Percentiles rank a stretch among this genome's conserved stretches.
phyloP scores from a whole-genome alignment of 768 basidiomycete genomes.

The Leccinellum luteum region DNA sequence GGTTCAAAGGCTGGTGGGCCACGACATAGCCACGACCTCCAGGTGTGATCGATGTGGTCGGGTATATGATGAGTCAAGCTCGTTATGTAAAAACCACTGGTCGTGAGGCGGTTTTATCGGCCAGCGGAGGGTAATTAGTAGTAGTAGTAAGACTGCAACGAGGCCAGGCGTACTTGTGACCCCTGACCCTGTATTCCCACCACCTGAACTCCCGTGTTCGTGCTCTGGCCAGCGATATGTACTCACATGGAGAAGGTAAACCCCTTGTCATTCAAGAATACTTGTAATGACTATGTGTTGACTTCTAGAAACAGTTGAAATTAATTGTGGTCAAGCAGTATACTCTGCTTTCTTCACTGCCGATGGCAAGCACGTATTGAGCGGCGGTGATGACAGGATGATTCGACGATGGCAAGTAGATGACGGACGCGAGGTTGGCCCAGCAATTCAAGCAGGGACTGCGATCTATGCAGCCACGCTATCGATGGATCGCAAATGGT shows the following conservation, averaged over 20 bases:
- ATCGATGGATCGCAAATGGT: background rate
- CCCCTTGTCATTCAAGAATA: background rate
- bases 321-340: background rate
- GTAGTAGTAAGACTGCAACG: no score
- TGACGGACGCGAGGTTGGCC: background rate
- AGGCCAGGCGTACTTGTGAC: no score
- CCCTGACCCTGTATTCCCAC: no score
- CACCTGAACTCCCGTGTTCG: background rate
- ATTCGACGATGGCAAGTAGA: background rate
- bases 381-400: background rate
- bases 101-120: no score
- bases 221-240: background rate
- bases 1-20: no score
- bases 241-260: background rate
- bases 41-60: no score
- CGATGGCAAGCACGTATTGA: background rate
- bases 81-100: no score
- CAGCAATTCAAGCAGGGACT: background rate
- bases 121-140: no score
- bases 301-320: background rate
- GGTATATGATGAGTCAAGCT: no score
- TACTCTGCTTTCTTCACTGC: background rate
- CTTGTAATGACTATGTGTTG: background rate
- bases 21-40: no score
- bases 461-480: background rate